Evolutionary conservation across 2,329 filamentous ascomycete species (phyloP).

Genomic region (Fusarium tricinctum): DNA sequence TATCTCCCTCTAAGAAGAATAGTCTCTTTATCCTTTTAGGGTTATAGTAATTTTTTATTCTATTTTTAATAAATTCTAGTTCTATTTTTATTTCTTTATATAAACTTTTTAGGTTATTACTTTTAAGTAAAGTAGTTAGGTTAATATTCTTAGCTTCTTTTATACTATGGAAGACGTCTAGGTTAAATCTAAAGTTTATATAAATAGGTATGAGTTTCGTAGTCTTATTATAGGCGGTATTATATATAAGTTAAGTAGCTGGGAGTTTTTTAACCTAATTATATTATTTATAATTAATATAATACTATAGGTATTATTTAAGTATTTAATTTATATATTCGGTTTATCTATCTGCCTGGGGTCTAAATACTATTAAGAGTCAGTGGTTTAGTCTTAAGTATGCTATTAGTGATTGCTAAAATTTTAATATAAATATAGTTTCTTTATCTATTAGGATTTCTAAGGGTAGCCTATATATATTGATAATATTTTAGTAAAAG

Average conservation of each 20-base stretch:
- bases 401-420: not conserved
- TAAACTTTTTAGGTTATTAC: not conserved
- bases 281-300: slow-evolving; percentile 6
- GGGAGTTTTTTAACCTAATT: not conserved
- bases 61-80: not conserved
- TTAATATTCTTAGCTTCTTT: not conserved
- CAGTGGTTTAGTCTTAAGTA: not conserved
- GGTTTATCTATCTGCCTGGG: not conserved
- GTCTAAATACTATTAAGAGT: not conserved
- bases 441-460: not conserved
- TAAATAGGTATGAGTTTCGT: not conserved
- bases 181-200: not conserved
- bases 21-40: not conserved
- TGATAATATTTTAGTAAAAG: not conserved
- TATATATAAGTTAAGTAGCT: not conserved
- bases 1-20: slow-evolving; percentile 13
- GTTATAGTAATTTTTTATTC: not conserved
- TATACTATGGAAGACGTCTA: not conserved
- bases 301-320: slow-evolving; percentile 18
- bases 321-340: not conserved
- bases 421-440: not conserved
- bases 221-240: not conserved
- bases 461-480: not conserved
- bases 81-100: not conserved
- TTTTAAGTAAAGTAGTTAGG: rapidly evolving